phyloP scores from a whole-genome alignment of 805 yeast genomes.

The Jamesozyma hellenica region DNA sequence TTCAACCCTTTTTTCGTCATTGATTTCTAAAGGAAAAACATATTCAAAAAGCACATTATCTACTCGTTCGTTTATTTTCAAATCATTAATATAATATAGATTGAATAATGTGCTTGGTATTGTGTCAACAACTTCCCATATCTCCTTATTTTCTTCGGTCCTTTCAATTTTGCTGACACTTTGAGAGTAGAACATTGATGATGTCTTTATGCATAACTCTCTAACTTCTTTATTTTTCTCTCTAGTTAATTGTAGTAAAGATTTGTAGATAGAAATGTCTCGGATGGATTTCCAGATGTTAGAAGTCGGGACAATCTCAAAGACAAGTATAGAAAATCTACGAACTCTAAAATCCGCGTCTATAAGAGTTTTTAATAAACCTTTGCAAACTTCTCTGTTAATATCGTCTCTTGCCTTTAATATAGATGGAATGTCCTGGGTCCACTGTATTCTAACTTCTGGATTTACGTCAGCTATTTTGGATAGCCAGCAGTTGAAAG shows the following conservation, averaged over 20 bases:
- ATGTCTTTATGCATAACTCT: conserved; percentile 42
- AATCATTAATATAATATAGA: conserved; percentile 65
- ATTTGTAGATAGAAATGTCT: conserved; percentile 38
- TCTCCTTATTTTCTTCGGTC: conserved; percentile 12
- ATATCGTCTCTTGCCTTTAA: conserved; percentile 38
- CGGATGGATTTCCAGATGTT: conserved; percentile 41
- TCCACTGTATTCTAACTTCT: conserved; percentile 61
- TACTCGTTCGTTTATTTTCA: conserved; percentile 51
- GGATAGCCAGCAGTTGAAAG: conserved; percentile 64
- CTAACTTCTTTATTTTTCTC: conserved; percentile 64
- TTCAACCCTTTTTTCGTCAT: conserved; percentile 38
- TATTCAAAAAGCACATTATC: conserved; percentile 53
- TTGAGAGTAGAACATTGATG: conserved; percentile 46
- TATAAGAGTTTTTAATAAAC: conserved; percentile 56
- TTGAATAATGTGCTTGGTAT: conserved; percentile 61
- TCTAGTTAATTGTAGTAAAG: conserved; percentile 54
- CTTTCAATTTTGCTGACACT: conserved; percentile 28
- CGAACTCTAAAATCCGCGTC: conserved; percentile 73
- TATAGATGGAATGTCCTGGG: conserved; percentile 42
- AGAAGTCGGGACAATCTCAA: conserved; percentile 38
- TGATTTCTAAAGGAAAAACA: conserved; percentile 46
- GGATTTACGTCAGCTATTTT: conserved; percentile 63
- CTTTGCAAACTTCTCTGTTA: conserved; percentile 42
- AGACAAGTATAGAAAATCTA: conserved; percentile 43
- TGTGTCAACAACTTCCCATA: conserved; percentile 25